These are phyloP conservation scores for Penicillium simplicissimum DNA, from an alignment of 495 filamentous ascomycete species.

Conservation along the genomic window DNA sequence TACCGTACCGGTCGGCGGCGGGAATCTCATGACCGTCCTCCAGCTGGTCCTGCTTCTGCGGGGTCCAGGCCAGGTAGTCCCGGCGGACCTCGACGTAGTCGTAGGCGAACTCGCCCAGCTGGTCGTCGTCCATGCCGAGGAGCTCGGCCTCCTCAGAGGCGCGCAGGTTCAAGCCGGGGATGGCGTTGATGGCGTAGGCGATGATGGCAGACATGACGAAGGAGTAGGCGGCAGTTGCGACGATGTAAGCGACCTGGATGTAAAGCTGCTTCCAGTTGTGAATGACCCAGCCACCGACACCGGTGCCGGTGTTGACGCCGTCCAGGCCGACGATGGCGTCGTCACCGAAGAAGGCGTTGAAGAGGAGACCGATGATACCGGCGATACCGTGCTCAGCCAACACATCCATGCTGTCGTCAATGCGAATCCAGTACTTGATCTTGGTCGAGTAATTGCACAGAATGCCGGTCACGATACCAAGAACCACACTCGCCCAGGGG, in stretches of 20 bases:
- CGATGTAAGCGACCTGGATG: conserved; percentile 87
- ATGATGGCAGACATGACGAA: conserved; percentile 85
- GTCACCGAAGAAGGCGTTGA: conserved; percentile 89
- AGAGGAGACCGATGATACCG: conserved; percentile 87
- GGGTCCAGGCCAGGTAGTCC: conserved; percentile 97
- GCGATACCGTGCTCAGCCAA: conserved; percentile 97
- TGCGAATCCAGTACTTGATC: conserved; percentile 92
- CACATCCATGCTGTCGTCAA: conserved; percentile 97
- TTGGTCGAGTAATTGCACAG: conserved; percentile 95
- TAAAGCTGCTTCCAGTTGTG: conserved; percentile 89
- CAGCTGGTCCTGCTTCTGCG: conserved; percentile 69
- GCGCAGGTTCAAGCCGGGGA: conserved; percentile 88
- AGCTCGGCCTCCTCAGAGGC: conserved; percentile 96
- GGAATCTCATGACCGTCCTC: conserved; percentile 63
- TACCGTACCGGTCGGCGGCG: conserved; percentile 75
- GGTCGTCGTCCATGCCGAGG: conserved; percentile 98
- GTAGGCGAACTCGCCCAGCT: conserved; percentile 98
- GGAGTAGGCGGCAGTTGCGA: conserved; percentile 70
- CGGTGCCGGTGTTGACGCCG: conserved; percentile 79
- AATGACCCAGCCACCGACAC: conserved; percentile 79
- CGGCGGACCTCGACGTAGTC: conserved; percentile 98
- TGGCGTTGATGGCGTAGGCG: conserved; percentile 79
- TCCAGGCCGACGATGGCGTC: conserved; percentile 90
- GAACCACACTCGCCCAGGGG: conserved; percentile 83
- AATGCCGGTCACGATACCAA: conserved; percentile 81